Base-by-base conservation (phyloP, 768 basidiomycete species). In the Zangia roseola region DNA sequence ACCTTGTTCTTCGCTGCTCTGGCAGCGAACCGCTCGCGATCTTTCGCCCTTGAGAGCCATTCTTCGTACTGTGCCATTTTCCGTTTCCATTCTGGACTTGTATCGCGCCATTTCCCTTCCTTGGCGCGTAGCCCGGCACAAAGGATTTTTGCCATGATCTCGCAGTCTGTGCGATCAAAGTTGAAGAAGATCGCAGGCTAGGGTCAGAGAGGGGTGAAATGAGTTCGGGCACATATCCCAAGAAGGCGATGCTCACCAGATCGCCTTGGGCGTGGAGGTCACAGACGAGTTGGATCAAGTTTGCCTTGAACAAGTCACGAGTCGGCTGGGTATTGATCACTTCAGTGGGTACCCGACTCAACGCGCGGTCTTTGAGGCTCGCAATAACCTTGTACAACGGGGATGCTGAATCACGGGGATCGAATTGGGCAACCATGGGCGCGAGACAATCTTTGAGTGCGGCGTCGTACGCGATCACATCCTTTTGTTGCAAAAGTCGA, bases 131-230 rank as follows among this genome's bases (percentile, higher is more conserved):
- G 71, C 0, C 49, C 58, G 2, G 47, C 14, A 1, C 70, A 17
- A 20, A 88, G 61, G 12, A 51, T 48, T 19, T 58, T 31, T 0
- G 74, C 80, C 69, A 84, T 74, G n/a, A 64, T 54, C 58, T 86
- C 83, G 60, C 84, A 86, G 17, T 71, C 69, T 2, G 68, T 61
- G 17, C 86, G 76, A 54, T 86, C 82, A 56, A 88, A 85, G 45
- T 72, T 77, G 69, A 88, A 88, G 19, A 88, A 63, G 12, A 88
- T 77, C 0, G 83, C 86, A 4, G 84, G 84, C 83, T 84, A 45
- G 0, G 35, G 10, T 17, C 42, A 23, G 38, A 16, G 21, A 47
- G 16, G 24, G 17, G 28, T 4, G 17, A 9, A 17, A 6, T 4
- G 10, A 14, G 0, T 20, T 12, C 10, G n/a, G 5, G 14, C 10